Base-by-base conservation (phyloP, 164 flowering plant species). In the Houttuynia cordata region DNA sequence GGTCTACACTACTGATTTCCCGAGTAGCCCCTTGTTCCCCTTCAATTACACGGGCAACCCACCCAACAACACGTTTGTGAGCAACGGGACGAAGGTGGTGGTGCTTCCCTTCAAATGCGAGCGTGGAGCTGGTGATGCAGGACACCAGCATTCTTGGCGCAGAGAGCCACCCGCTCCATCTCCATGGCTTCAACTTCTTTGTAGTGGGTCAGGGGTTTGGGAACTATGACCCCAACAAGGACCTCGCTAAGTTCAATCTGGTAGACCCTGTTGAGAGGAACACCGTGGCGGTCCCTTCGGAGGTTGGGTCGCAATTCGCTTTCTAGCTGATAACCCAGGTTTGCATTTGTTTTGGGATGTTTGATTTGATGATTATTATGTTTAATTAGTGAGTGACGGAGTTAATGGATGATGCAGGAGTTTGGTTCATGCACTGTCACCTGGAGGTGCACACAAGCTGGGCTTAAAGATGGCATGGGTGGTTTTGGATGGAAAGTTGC, bases 291-390 rank as follows among this genome's bases (percentile, higher is more conserved):
- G 79, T 83, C 23, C 85, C 85, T 47, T 78, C 8, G 85, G 82
- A 1, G 88, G 85, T 19, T 83, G 88, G 88, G 63, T 72, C 9
- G 85, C 83, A 50, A 67, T 83, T 57, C 80, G 85, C 10, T 83
- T 83, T 63, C 57, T 62, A 0, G 83, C 85, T 0, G 84, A 83
- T 64, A 83, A 83, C 59, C 88, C 85, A 69, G 84, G 84, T 80
- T 17, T 14, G 58, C 39, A 2, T 50, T n/a, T 1, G 4, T 18
- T 8, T 14, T 37, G 12, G 8, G 15, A 58, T 37, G 21, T 23
- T 18, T n/a, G 14, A 45, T 45, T 45, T 12, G 19, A 10, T 60
- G 14, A n/a, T n/a, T 7, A 39, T 18, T 45, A n/a, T 53, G 2
- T 18, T 10, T 53, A 21, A 8, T 0, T 54, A 19, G 30, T 23